Evolutionary conservation across 2,329 filamentous ascomycete genomes (phyloP), one percentile per base, ranked within the genome.

Genomic region (Penicillium sp.): DNA sequence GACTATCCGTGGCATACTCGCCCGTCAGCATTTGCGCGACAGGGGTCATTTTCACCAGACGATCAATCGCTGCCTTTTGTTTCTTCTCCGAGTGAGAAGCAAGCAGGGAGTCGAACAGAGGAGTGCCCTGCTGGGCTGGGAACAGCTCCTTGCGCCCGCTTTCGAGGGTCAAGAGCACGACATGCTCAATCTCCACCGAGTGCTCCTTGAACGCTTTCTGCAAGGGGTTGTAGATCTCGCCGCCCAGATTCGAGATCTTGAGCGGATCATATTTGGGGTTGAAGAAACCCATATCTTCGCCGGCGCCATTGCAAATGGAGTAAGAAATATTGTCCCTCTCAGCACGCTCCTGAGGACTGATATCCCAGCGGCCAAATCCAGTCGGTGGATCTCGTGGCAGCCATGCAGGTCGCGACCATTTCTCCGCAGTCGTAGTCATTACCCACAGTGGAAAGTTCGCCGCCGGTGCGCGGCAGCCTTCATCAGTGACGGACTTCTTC

Each of bases 131-230:
- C 34, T 63, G 60, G 36, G 67, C 51, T 1, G 67, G 66, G 42
- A 69, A 69, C 25, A 68, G 51, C 27, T 70, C 65, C 34, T 68
- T 69, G 25, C 67, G 57, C 4, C 63, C 64, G 36, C 62, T 67
- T 47, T 70, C 67, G n/a, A 70, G 48, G 4, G 62, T 66, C 18
- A 70, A 34, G 8, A 70, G 18, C 6, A 69, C 53, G 1, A 69
- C 56, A 49, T 70, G 61, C 18, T 68, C 64, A 21, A 70, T 68
- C 1, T 52, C 36, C n/a, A 66, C 54, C 0, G 59, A 50, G 18
- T 57, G 45, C 7, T 57, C 35, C 17, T 60, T 45, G 15, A 67
- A 50, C 0, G 58, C 56, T 11, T 58, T 43, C 25, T 57, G 39
- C 21, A 70, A 41, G 2, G 57, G 48, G 10, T 55, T 47, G 9